Percentiles rank a stretch among this genome's conserved stretches.
phyloP scores from a whole-genome alignment of 768 basidiomycete genomes.

The Favolaschia claudopus region DNA sequence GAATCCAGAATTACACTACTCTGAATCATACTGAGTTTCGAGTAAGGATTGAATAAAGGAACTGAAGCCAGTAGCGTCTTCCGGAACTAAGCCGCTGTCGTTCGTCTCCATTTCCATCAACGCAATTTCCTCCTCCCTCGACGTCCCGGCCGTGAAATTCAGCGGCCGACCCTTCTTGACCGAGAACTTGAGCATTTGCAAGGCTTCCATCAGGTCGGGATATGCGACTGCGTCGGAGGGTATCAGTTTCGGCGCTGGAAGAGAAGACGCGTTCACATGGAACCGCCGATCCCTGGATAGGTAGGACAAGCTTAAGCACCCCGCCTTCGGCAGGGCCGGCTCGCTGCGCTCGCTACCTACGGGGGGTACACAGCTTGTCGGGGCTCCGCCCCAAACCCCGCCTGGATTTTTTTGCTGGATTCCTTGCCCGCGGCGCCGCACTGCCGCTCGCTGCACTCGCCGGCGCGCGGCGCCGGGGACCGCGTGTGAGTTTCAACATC shows the following conservation, averaged over 20 bases:
- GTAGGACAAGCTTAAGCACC: no score
- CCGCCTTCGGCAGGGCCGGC: no score
- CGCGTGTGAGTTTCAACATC: no score
- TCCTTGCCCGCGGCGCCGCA: no score
- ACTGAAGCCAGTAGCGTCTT: neutral
- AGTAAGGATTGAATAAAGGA: neutral
- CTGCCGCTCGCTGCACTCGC: no score
- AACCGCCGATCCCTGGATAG: constrained; percentile 3
- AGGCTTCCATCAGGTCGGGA: constrained; percentile 4
- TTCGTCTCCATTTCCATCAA: neutral
- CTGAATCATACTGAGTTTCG: no score
- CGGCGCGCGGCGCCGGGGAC: no score
- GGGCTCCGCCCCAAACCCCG: no score
- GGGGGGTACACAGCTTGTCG: no score
- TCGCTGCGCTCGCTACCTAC: no score
- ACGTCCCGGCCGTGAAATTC: neutral
- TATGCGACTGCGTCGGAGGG: neutral
- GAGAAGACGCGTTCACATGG: constrained; percentile 10
- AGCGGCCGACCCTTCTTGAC: neutral
- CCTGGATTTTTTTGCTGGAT: no score
- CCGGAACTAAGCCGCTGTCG: neutral
- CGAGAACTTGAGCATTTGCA: constrained; percentile 9
- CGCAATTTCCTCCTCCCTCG: neutral
- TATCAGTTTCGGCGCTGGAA: constrained; percentile 7
- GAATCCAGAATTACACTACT: no score